Base-by-base conservation (phyloP, 495 filamentous ascomycete species). In the Podospora anserina region DNA sequence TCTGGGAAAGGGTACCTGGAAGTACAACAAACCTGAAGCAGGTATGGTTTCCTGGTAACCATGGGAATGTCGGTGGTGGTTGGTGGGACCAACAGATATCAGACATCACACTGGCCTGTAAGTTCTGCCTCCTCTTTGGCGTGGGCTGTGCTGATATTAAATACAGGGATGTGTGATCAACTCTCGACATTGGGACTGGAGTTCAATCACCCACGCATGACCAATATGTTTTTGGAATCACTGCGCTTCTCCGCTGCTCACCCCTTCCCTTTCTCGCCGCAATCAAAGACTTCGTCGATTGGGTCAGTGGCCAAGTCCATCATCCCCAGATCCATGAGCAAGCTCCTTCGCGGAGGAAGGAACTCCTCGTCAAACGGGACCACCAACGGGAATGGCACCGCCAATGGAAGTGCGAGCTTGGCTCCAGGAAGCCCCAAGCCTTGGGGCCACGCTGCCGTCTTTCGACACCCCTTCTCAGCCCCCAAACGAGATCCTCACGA, bases 31-130 rank as follows among this genome's bases (percentile, higher is more conserved):
- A 84, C 77, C 80, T 91, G 1, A 85, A 85, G 61, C 89, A 92
- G 75, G 86, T 87, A 62, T 92, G 89, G 89, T 92, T 92, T 68
- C 87, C 88, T 0, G 89, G 89, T 16, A 80, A 81, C 13, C 89
- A 92, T 74, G 82, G 79, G 11, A 89, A 90, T 69, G 78, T 91
- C 19, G 89, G 89, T 16, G 87, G 89, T 3, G 76, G 76, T 4
- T 78, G 73, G 74, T 65, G 72, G 58, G 77, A 79, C 62, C 77
- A 79, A 66, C 76, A 78, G 64, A 72, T 78, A 0, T 69, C 76
- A 32, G 68, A 76, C 34, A 78, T 78, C 18, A 74, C 76, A 0
- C 69, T 79, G 1, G 77, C 77, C 1, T 79, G 76, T 77, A 30
- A 2, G 20, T 30, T 66, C 4, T 9, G 49, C 18, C 19, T 34